A percentile compares a stretch with the other conserved stretches of the same genome.
Evolutionary conservation across 1,284 basidiomycete species (phyloP).

Genomic region (Entoloma clypeatum): DNA sequence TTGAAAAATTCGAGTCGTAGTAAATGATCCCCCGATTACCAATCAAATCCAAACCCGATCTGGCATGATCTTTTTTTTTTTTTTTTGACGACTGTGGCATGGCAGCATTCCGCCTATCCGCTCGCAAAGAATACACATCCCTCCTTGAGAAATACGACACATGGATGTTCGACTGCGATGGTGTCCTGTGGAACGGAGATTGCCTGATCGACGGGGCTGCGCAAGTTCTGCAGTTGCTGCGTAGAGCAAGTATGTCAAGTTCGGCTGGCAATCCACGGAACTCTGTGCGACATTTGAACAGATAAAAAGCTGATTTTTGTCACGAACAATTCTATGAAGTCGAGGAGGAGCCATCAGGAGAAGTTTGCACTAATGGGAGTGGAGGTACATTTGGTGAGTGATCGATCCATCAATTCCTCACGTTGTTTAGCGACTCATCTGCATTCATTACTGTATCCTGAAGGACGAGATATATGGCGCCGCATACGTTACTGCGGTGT

Average conservation of each 20-base stretch:
- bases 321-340: constrained; percentile 96
- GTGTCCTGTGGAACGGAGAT: constrained; percentile 92
- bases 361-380: constrained; percentile 92
- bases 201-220: constrained; percentile 73
- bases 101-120: constrained; percentile 40
- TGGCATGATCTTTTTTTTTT: no score
- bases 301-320: constrained; percentile 93
- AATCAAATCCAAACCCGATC: no score
- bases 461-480: constrained; percentile 96
- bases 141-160: constrained; percentile 82
- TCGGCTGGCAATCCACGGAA: neutral
- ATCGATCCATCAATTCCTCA: constrained; percentile 12
- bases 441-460: constrained; percentile 8
- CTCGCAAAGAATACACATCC: constrained; percentile 49
- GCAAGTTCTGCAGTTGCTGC: constrained; percentile 68
- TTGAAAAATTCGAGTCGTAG: no score
- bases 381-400: constrained; percentile 75
- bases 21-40: no score
- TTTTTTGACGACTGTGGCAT: no score
- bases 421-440: no score
- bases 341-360: constrained; percentile 78
- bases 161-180: constrained; percentile 97
- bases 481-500: constrained; percentile 91
- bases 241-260: constrained; percentile 52
- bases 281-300: constrained; percentile 22